Evolutionary conservation across 148 eudicot genomes (phyloP), one percentile per base, ranked within the genome.

Genomic region (Mesembryanthemum crystallinum): DNA sequence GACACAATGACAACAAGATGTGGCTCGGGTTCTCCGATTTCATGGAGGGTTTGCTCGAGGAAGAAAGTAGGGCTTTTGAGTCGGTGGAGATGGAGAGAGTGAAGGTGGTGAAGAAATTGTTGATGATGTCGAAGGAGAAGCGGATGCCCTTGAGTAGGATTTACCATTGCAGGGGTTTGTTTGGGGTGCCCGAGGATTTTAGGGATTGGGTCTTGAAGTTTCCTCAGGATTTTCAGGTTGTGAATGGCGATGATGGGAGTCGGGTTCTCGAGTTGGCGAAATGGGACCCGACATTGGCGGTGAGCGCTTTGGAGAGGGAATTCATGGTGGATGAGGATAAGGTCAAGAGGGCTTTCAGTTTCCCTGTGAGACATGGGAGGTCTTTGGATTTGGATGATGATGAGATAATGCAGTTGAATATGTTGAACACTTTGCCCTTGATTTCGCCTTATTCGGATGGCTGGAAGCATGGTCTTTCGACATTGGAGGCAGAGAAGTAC

Each of bases 361-460:
- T 89, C 68, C 91, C 92, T 1, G 27, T 94, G 43, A 95, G 89
- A 60, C 94, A 95, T 49, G 91, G 91, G 54, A 90, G 83, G 70
- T 63, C 77, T 32, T 80, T 95, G 82, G 97, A 89, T 72, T 85
- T 95, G 77, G 96, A 85, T 23, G 54, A 70, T n/a, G 88, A 89
- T 52, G 96, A 89, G 58, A 65, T 77, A 47, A 87, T 83, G 74
- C 86, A 80, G 78, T 73, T 92, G 87, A 87, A 89, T 77, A 47
- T 90, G 81, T 70, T 95, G 83, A 92, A 92, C 83, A 87, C 94
- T 5, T 87, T 95, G 87, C 99, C 99, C 0, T 79, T 95, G 80
- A 96, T 95, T 63, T 95, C 99, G 8, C 97, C 99, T 54, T 95
- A 92, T 82, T 92, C 97, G 3, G 94, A 92, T 67, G 99, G 99